Base-by-base conservation (phyloP, 345 rosid species). In the Acer campestre region DNA sequence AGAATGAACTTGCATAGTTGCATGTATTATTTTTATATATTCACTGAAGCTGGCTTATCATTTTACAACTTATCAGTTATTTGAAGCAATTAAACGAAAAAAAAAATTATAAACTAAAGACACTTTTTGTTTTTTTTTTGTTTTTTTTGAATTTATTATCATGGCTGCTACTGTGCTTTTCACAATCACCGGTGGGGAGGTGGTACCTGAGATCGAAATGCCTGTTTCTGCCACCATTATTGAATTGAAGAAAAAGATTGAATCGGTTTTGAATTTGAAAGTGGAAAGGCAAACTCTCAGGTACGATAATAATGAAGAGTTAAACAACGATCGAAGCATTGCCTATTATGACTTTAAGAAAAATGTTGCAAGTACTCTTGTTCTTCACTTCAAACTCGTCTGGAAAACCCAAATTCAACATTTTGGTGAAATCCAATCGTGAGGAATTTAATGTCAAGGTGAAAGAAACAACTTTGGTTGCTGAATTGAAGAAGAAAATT, bases 161-260 rank as follows among this genome's bases (percentile, higher is more conserved):
- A 58, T 58, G 75, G 75, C 49, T 6, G 16, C 35, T 6, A 71
- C 10, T 1, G 67, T 73, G 38, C 51, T 11, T 2, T 61, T 73
- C 10, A 3, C 12, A 1, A 73, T 73, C 22, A 40, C 16, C 1
- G 76, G 76, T 22, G 76, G 67, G 5, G 38, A 40, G 68, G 29
- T 73, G 17, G 42, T 10, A 20, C 76, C 76, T 1, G 76, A 73
- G 61, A 38, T 73, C 2, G 67, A 59, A 38, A 73, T 73, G 67
- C 56, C 14, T 13, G 27, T 1, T 0, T 20, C 49, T 0, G 67
- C 1, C 13, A 22, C 67, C 40, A 42, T 73, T 61, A 58, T 59
- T 44, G 67, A 73, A 7, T 13, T 73, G 38, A 61, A 73, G 56
- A 22, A 23, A 31, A 59, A 3, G 56, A 73, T 73, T 16, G 56